Percentiles rank a stretch among this genome's conserved stretches.
Evolutionary conservation across 176 grass and related monocot species (phyloP).

Genomic region (maize (Zea mays)): Zm-B73-REFERENCE-NAM-5.0 NC_050103.1:173993501-173994000

Average conservation of each 20-base stretch:
- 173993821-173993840: neutral
- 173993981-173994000: constrained; percentile 65
- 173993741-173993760: constrained; percentile 62
- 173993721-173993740: constrained; percentile 73
- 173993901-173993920: constrained; percentile 78
- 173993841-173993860: neutral
- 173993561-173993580: constrained; percentile 75
- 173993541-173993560: constrained; percentile 78
- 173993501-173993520: constrained; percentile 51
- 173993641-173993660: constrained; percentile 69
- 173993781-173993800: constrained; percentile 48
- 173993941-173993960: constrained; percentile 95
- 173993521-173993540: constrained; percentile 88
- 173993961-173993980: constrained; percentile 59
- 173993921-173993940: constrained; percentile 82
- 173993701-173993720: constrained; percentile 84
- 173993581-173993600: constrained; percentile 88
- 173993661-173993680: constrained; percentile 78
- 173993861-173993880: constrained; percentile 66
- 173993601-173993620: constrained; percentile 86
- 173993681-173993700: constrained; percentile 87
- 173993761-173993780: constrained; percentile 91
- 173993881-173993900: constrained; percentile 76
- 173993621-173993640: constrained; percentile 74
- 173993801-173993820: constrained; percentile 34